Base-by-base conservation (phyloP, 2,329 filamentous ascomycete genomes). In the Thermoascus crustaceus region DNA sequence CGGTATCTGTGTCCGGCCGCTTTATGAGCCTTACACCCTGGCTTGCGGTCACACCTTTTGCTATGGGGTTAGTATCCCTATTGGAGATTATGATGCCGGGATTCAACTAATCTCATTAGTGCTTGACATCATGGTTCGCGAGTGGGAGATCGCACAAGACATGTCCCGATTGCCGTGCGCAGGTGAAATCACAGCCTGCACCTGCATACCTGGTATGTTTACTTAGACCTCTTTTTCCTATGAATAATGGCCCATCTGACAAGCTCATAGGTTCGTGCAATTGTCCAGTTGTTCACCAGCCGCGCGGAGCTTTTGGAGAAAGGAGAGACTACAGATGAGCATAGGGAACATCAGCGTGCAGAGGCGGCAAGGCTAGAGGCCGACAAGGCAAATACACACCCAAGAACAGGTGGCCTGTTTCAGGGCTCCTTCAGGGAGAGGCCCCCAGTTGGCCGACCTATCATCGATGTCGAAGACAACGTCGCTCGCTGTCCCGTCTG, bases 1-100 rank as follows among this genome's bases (percentile, higher is more conserved):
- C 62, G 77, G 78, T 44, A 78, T 84, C 43, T 84, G 80, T 57
- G 73, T 80, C 45, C 71, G 75, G 37, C 70, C 79, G 32, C 68
- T 83, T 32, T 82, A 82, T 58, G 78, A 83, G 55, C 80, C 80
- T 2, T 84, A 76, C 58, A 79, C 75, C 11, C 68, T 82, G 34
- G 68, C 68, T 5, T 84, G 80, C 48, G 80, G 80, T 3, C 80
- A 84, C 54, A 82, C 79, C 5, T 83, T 81, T 57, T 84, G 80
- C 61, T 84, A 84, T 53, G 75, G 72, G 29, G 73, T 76, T 45
- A 55, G 71, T 59, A 6, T 29, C 16, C 24, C 30, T 19, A 32
- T 23, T 17, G 13, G 13, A 54, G 6, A n/a, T 21, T 8, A 13
- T 9, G 16, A 23, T 11, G 18, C 23, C 20, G 10, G 2, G 8